Evolutionary conservation across 176 grass and related monocot genomes (phyloP).

Genomic region (Carex parvula): DNA sequence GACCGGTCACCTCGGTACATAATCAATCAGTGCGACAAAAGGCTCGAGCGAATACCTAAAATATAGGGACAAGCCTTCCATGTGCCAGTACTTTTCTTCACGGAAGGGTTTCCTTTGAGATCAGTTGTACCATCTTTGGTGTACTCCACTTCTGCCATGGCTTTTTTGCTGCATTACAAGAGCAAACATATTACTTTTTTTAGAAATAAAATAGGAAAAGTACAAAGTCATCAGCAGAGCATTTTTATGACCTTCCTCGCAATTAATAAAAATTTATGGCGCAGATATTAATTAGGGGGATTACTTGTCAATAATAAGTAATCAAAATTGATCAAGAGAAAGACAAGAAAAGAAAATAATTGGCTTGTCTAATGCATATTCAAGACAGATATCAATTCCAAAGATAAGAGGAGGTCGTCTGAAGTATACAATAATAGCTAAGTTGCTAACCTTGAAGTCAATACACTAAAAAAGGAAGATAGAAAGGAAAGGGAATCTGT

Average conservation of each 20-base stretch:
- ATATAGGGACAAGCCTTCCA: slow-evolving; percentile 85
- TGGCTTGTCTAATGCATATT: not conserved
- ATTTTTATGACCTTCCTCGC: not conserved
- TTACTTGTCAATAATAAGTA: not conserved
- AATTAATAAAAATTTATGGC: not conserved
- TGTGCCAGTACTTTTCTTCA: slow-evolving; percentile 58
- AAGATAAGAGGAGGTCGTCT: not conserved
- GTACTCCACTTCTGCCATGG: slow-evolving; percentile 51
- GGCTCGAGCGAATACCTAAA: slow-evolving; percentile 36
- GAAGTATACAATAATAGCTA: slow-evolving; percentile 6
- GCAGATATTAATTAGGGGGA: not conserved
- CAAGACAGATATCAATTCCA: not conserved
- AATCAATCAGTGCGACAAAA: not conserved
- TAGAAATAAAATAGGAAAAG: not conserved
- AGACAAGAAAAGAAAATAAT: not conserved
- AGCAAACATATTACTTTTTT: not conserved
- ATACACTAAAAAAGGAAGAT: slow-evolving; percentile 6
- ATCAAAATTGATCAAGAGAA: not conserved
- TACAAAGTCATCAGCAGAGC: not conserved
- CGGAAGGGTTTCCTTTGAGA: slow-evolving; percentile 54
- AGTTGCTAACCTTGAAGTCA: not conserved
- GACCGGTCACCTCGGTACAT: not conserved
- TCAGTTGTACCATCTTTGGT: slow-evolving; percentile 81
- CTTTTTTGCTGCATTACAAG: slow-evolving; percentile 1
- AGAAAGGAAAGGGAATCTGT: slow-evolving; percentile 19